Evolutionary conservation across 1,284 basidiomycete genomes (phyloP), one percentile per base, ranked within the genome.

Genomic region (Fereydounia khargensis): DNA sequence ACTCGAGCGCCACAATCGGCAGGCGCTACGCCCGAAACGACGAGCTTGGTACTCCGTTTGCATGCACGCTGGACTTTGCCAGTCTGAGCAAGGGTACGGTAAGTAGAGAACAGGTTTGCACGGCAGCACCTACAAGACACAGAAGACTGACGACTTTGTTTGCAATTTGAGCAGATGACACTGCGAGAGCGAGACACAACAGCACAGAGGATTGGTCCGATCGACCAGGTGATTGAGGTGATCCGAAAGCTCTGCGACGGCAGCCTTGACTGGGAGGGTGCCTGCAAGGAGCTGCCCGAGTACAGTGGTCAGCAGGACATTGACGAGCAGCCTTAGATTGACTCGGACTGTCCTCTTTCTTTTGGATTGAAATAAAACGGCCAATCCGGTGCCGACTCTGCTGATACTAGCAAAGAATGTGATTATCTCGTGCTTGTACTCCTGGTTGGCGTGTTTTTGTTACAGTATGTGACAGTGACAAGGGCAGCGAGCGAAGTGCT

Each of bases 21-120:
- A 91, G 90, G 80, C 89, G 95, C 28, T 98, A 98, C 78, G 85
- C 95, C 23, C 85, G 95, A 57, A 98, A 97, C 79, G 94, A 99
- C 79, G 95, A 98, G 79, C 84, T 99, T 33, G 94, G 94, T 64
- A 98, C 94, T 27, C 94, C 94, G 3, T 98, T 88, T 76, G 94
- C 94, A 42, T 82, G 92, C 64, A 98, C 95, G 5, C 82, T 98
- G 55, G 94, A 98, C 79, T 98, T 98, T 81, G 94, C 92, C 20
- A 92, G 91, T 89, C 77, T 78, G 87, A 49, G 46, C 46, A 72
- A 73, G 49, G 71, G 73, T 35, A 75, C 73, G 21, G n/a, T n/a
- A n/a, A n/a, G n/a, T n/a, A n/a, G n/a, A n/a, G 49, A n/a, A n/a
- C n/a, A n/a, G n/a, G n/a, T n/a, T n/a, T n/a, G n/a, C n/a, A n/a